Conservation (phyloP, 1,284 basidiomycete species). For the Entoloma clypeatum region DNA sequence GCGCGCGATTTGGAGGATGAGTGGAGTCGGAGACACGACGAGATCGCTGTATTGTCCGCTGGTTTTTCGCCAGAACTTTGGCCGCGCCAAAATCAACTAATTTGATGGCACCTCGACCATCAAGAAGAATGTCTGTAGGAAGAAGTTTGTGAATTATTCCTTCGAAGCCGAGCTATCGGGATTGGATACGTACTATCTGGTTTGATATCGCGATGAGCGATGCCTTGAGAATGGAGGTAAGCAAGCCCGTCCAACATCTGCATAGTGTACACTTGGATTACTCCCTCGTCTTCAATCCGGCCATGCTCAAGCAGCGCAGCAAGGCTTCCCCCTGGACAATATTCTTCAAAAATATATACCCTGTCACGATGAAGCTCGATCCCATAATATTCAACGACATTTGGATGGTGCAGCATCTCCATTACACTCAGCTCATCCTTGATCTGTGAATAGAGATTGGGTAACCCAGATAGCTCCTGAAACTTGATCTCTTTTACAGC, state of each 20-base stretch:
- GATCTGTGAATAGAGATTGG: conserved; percentile 89
- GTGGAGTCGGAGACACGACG: conserved; percentile 47
- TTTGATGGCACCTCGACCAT: conserved; percentile 93
- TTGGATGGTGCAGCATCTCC: conserved; percentile 98
- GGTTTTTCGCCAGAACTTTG: conserved; percentile 94
- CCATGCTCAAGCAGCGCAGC: conserved; percentile 91
- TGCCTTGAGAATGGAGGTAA: conserved; percentile 90
- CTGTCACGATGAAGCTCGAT: conserved; percentile 99
- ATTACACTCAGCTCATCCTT: conserved; percentile 97
- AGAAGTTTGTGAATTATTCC: conserved; percentile 17
- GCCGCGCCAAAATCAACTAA: conserved; percentile 99
- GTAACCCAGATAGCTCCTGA: conserved; percentile 84
- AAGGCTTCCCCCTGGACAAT: conserved; percentile 94
- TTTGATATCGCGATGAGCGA: conserved; percentile 97
- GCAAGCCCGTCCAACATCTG: conserved; percentile 95
- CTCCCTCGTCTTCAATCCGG: conserved; percentile 94
- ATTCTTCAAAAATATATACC: conserved; percentile 99
- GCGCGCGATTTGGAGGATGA: conserved; percentile 26
- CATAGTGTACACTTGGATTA: conserved; percentile 94
- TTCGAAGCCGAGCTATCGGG: conserved; percentile 1
- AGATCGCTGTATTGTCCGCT: conserved; percentile 80
- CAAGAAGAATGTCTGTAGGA: conserved; percentile 84
- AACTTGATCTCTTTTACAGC: conserved; percentile 99
- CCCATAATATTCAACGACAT: conserved; percentile 99
- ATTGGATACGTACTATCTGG: conserved; percentile 92